A percentile compares a stretch with the other conserved stretches of the same genome.
Evolutionary conservation across 176 grass and related monocot species (phyloP).

Genomic region (Dendrocalamus sinicus): DNA sequence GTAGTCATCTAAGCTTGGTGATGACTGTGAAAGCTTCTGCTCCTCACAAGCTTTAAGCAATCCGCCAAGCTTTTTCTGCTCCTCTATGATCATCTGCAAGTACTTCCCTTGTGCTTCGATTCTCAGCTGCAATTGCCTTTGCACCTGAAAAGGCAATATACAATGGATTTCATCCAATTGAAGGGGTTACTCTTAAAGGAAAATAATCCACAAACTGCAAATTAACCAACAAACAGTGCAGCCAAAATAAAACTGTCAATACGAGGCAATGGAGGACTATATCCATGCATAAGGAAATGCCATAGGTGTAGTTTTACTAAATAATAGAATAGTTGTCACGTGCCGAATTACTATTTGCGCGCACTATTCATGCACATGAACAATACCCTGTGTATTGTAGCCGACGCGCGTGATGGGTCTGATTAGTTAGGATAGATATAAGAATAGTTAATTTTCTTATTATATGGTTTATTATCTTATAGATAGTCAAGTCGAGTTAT

Average conservation of each 20-base stretch:
- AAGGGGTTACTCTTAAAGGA: not conserved
- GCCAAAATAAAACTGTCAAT: not conserved
- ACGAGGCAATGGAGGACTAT: not conserved
- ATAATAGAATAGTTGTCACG: not conserved
- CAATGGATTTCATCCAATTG: not conserved
- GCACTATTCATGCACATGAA: no score
- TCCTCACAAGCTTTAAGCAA: conserved; percentile 64
- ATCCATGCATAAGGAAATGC: not conserved
- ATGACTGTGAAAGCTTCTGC: conserved; percentile 55
- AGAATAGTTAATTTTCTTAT: no score
- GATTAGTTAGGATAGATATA: no score
- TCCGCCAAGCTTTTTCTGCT: conserved; percentile 77
- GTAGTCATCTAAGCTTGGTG: conserved; percentile 62
- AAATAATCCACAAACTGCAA: not conserved
- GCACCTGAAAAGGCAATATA: conserved; percentile 65
- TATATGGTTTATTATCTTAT: no score
- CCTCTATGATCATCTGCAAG: conserved; percentile 96
- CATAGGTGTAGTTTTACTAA: not conserved
- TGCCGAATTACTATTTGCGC: no score
- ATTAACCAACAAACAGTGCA: not conserved
- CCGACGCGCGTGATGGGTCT: no score
- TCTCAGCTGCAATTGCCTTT: conserved; percentile 93
- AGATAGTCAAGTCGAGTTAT: no score
- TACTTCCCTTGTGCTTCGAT: conserved; percentile 94
- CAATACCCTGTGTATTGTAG: no score